Conservation (phyloP, 345 rosid genomes). For the Citrus mangshanensis region DNA sequence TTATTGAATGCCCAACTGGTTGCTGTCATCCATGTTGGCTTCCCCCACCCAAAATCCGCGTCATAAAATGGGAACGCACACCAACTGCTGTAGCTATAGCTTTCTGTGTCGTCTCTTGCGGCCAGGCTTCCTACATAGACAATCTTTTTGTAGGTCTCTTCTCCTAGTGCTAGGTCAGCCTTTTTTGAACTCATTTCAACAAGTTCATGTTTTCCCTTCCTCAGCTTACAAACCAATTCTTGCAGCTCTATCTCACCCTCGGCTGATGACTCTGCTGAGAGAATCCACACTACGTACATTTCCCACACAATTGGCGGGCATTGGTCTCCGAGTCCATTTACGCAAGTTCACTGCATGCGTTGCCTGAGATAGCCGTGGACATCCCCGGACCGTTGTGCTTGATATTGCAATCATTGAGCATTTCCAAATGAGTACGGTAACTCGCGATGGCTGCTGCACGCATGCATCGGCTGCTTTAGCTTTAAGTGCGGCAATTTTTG, state of each 20-base stretch:
- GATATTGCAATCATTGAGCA: not conserved
- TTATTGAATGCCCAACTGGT: constrained; percentile 8
- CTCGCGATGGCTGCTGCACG: constrained; percentile 9
- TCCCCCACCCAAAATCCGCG: constrained; percentile 39
- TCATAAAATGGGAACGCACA: not conserved
- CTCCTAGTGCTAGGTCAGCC: not conserved
- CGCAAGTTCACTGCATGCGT: not conserved
- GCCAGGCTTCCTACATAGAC: not conserved
- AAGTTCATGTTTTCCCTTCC: not conserved
- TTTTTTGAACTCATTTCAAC: not conserved
- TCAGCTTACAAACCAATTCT: not conserved
- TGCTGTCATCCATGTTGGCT: constrained; percentile 28
- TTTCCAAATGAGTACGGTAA: constrained; percentile 14
- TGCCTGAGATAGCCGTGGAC: not conserved
- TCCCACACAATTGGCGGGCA: not conserved
- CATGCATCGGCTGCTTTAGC: not conserved
- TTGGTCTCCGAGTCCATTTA: not conserved
- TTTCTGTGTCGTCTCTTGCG: not conserved
- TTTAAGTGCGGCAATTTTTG: not conserved
- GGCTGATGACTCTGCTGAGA: not conserved
- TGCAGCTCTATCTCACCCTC: not conserved
- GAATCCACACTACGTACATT: not conserved
- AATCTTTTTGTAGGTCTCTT: not conserved
- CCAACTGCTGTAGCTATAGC: not conserved
- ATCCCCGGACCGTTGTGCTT: not conserved